Percentiles rank a stretch among this genome's conserved stretches.
These are phyloP conservation scores for Diaporthe vaccinii DNA, from an alignment of 2,329 filamentous ascomycete species.

Conservation along the genomic window DNA sequence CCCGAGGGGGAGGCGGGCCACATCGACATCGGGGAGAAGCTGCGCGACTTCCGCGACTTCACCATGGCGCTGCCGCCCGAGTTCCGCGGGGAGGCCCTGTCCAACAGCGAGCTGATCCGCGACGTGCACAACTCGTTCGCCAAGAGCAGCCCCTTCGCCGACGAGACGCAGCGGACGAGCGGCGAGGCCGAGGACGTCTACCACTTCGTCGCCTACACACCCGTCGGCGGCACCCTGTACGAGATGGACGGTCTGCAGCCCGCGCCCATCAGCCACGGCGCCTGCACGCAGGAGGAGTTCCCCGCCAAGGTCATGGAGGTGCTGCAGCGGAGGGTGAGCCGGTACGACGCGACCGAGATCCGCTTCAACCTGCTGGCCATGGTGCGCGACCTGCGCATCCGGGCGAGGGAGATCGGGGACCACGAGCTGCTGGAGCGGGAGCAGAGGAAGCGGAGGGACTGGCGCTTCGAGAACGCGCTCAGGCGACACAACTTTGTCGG, in stretches of 20 bases:
- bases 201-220: slow-evolving; percentile 97
- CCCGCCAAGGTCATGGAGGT: slow-evolving; percentile 87
- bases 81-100: slow-evolving; percentile 71
- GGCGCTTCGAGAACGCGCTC: slow-evolving; percentile 96
- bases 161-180: slow-evolving; percentile 83
- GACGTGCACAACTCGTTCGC: slow-evolving; percentile 93
- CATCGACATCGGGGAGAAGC: slow-evolving; percentile 78
- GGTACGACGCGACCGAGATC: slow-evolving; percentile 90
- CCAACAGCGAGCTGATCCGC: slow-evolving; percentile 77
- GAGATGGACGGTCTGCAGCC: slow-evolving; percentile 96
- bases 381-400: slow-evolving; percentile 83
- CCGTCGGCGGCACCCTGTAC: slow-evolving; percentile 84
- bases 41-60: slow-evolving; percentile 89
- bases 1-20: slow-evolving; percentile 51
- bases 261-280: slow-evolving; percentile 89
- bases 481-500: slow-evolving; percentile 96
- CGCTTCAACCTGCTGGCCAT: slow-evolving; percentile 96
- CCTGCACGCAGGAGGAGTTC: slow-evolving; percentile 79
- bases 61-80: slow-evolving; percentile 86
- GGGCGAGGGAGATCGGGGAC: slow-evolving; percentile 87
- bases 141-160: slow-evolving; percentile 88
- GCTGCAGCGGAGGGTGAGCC: slow-evolving; percentile 82
- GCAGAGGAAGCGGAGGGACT: slow-evolving; percentile 85
- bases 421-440: slow-evolving; percentile 82
- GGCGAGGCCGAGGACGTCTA: slow-evolving; percentile 88